Percentiles rank a stretch among this genome's conserved stretches.
phyloP scores from a whole-genome alignment of 192 early-diverging fungal species.

The Entrophospora sp. region DNA sequence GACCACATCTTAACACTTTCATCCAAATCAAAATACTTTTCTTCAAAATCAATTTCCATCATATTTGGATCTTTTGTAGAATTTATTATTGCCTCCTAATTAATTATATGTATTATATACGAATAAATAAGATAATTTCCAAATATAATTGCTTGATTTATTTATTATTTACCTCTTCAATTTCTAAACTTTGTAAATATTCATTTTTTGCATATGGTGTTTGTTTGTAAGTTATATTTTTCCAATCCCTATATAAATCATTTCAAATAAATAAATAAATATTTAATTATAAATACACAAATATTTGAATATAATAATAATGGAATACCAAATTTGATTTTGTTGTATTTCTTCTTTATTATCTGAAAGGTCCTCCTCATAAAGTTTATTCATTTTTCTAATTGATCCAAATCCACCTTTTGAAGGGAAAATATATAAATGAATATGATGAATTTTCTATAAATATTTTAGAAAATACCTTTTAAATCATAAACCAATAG shows the following conservation, averaged over 20 bases:
- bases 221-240: background rate
- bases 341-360: constrained; percentile 32
- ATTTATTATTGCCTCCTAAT: background rate
- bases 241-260: background rate
- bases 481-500: constrained; percentile 74
- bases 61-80: background rate
- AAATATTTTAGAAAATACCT: too few species aligned
- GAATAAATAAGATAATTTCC: too few species aligned
- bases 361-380: constrained; percentile 32
- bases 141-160: too few species aligned
- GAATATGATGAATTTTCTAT: too few species aligned
- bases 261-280: background rate
- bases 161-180: background rate
- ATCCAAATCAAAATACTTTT: constrained; percentile 45
- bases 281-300: too few species aligned
- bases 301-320: too few species aligned
- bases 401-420: constrained; percentile 39
- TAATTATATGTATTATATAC: background rate
- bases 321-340: constrained; percentile 35
- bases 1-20: constrained; percentile 59
- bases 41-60: constrained; percentile 13
- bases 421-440: too few species aligned
- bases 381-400: constrained; percentile 27
- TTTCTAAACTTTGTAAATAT: constrained; percentile 5
- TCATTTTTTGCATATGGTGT: constrained; percentile 14